Conservation (phyloP, 192 early-diverging fungal genomes). For the Backusella mclennaniae region DNA sequence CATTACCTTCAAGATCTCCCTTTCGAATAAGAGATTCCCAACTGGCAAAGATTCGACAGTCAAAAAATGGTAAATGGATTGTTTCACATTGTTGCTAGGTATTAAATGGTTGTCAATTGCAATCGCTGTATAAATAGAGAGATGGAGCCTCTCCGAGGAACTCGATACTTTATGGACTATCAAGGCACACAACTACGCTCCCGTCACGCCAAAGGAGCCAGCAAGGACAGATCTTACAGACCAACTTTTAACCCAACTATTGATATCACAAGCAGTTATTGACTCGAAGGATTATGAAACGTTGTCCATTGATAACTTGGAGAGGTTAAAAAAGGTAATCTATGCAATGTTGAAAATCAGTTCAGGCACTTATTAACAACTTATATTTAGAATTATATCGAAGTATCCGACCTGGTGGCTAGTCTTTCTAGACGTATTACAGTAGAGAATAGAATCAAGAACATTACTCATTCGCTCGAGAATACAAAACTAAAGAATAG, state of each 20-base stretch:
- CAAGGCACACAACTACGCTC: not conserved
- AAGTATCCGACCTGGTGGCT: not conserved
- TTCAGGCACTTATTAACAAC: not conserved
- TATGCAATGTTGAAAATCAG: too few relatives aligned
- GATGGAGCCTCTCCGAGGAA: conserved; percentile 14
- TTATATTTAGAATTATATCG: not conserved
- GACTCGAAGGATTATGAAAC: conserved; percentile 55
- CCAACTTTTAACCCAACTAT: conserved; percentile 24
- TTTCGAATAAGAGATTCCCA: conserved; percentile 24
- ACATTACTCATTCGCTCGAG: not conserved
- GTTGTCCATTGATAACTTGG: conserved; percentile 50
- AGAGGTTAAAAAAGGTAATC: conserved; percentile 52
- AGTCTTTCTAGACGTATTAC: not conserved
- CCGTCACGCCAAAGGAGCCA: not conserved
- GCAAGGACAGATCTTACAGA: not conserved
- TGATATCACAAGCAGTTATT: conserved; percentile 52
- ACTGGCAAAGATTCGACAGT: not conserved
- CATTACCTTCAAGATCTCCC: conserved; percentile 21
- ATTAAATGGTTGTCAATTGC: not conserved
- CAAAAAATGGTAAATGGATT: not conserved
- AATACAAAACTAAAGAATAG: conserved; percentile 5
- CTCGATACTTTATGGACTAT: conserved; percentile 7
- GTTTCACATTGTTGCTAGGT: not conserved
- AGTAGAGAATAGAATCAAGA: conserved; percentile 10
- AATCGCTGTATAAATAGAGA: not conserved